A percentile compares a stretch with the other conserved stretches of the same genome.
phyloP scores from a whole-genome alignment of 1,284 basidiomycete genomes.

The Cutaneotrichosporon sp. region DNA sequence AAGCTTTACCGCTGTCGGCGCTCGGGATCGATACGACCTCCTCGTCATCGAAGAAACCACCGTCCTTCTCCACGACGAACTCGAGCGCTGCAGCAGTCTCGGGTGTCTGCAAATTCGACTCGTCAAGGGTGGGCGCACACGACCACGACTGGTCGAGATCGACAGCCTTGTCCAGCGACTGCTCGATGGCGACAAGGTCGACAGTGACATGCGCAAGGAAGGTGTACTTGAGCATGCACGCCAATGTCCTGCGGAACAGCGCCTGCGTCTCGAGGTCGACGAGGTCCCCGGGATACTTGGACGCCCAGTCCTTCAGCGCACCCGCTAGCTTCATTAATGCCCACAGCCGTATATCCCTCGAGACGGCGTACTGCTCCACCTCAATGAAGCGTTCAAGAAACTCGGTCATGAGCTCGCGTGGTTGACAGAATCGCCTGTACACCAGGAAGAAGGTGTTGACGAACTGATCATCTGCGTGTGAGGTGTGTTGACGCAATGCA shows the following conservation, averaged over 20 bases:
- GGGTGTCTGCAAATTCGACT: not conserved
- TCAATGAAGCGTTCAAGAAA: conserved; percentile 37
- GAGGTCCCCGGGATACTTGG: conserved; percentile 44
- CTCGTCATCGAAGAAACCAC: not conserved
- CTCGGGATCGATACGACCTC: not conserved
- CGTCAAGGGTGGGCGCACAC: conserved; percentile 3
- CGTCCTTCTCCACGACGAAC: conserved; percentile 5
- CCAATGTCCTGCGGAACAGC: conserved; percentile 31
- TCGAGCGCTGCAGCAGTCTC: not conserved
- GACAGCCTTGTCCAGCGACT: conserved; percentile 19
- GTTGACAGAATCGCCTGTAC: conserved; percentile 44
- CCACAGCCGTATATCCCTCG: conserved; percentile 39
- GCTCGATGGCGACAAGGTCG: conserved; percentile 36
- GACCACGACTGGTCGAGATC: conserved; percentile 45
- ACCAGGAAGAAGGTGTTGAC: conserved; percentile 43
- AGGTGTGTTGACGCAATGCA: too few species aligned
- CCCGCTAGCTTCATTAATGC: conserved; percentile 43
- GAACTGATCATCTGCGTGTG: conserved; percentile 30
- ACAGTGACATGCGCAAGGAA: conserved; percentile 44
- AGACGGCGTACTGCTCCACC: conserved; percentile 31
- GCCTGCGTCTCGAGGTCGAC: conserved; percentile 21
- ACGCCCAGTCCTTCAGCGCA: conserved; percentile 42
- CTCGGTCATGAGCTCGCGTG: conserved; percentile 37
- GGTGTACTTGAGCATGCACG: conserved; percentile 31
- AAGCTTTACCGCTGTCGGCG: not conserved